Base-by-base conservation (phyloP, 345 rosid species). In the Conringia planisiliqua region DNA sequence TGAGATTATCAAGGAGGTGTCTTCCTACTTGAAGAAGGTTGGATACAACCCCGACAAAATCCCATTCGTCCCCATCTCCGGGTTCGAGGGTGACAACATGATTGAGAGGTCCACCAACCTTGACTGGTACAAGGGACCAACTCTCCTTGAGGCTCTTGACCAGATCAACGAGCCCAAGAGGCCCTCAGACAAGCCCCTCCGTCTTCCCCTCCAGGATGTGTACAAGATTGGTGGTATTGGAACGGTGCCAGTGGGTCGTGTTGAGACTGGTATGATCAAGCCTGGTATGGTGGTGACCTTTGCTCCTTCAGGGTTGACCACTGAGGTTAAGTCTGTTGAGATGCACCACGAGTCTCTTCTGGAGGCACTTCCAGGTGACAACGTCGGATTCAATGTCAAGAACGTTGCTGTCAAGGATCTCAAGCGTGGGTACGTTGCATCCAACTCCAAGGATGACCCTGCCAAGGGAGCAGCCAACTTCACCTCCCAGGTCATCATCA, bases 221-320 rank as follows among this genome's bases (percentile, higher is more conserved):
- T 90, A 90, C 91, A 90, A 90, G 87, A 90, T 90, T 44, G 93
- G 96, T 67, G 96, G 93, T 46, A 90, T 88, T 48, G 93, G 93
- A 79, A 88, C 93, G 83, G 96, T 90, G 2, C 96, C 93, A 1
- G 92, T 87, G 0, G 91, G 91, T 17, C 87, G 91, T 68, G 87
- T 89, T 40, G 92, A 89, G 72, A 87, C 96, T 0, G 96, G 96
- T 74, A 2, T 85, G 17, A 18, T 89, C 65, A 89, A 89, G 88
- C 92, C 92, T 0, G 95, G 90, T 54, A 86, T 86, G 90, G 89
- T 89, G 30, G 90, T 87, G 1, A 86, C 96, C n/a, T 89, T 87
- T 9, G 90, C 83, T 36, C 96, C 96, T 6, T 4, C 89, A n/a
- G 96, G 96, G 1, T 68, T 90, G 79, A 86, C 91, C 10, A 88